Conservation (phyloP, 352 stramenopile species). For the Pythium aphanidermatum region DNA sequence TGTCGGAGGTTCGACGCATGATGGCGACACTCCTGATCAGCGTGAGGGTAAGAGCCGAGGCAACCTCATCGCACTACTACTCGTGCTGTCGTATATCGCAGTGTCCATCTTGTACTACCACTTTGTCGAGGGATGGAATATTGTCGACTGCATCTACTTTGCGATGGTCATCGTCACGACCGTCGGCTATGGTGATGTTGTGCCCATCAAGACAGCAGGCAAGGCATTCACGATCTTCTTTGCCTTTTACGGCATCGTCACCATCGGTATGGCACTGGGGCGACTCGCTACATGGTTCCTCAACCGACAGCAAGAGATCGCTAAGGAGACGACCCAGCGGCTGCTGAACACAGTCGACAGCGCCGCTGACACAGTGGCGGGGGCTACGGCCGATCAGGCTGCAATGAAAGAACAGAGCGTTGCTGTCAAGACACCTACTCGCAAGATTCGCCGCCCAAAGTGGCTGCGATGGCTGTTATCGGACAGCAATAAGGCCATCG, state of each 20-base stretch:
- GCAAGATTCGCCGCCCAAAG: constrained; percentile 6
- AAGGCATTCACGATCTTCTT: constrained; percentile 87
- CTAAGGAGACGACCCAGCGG: constrained; percentile 48
- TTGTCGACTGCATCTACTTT: constrained; percentile 89
- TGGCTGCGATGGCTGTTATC: constrained; percentile 42
- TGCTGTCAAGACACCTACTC: not conserved
- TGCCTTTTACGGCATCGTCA: constrained; percentile 66
- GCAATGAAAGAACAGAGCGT: constrained; percentile 20
- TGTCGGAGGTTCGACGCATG: constrained; percentile 10
- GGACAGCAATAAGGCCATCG: constrained; percentile 48
- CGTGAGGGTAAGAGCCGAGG: not conserved
- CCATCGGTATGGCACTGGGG: constrained; percentile 59
- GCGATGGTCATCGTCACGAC: constrained; percentile 91
- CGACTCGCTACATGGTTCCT: constrained; percentile 49
- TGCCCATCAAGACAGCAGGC: constrained; percentile 38
- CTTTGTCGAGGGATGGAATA: constrained; percentile 43
- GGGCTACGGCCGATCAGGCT: not conserved
- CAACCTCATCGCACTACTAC: constrained; percentile 36
- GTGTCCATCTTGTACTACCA: constrained; percentile 55
- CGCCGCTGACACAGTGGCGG: constrained; percentile 20
- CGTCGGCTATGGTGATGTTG: constrained; percentile 84
- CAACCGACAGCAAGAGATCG: constrained; percentile 42
- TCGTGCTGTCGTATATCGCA: constrained; percentile 53
- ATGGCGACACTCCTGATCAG: not conserved
- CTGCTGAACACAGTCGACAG: constrained; percentile 42